Evolutionary conservation across 176 grass and related monocot genomes (phyloP).

Genomic region (Musa troglodytarum): DNA sequence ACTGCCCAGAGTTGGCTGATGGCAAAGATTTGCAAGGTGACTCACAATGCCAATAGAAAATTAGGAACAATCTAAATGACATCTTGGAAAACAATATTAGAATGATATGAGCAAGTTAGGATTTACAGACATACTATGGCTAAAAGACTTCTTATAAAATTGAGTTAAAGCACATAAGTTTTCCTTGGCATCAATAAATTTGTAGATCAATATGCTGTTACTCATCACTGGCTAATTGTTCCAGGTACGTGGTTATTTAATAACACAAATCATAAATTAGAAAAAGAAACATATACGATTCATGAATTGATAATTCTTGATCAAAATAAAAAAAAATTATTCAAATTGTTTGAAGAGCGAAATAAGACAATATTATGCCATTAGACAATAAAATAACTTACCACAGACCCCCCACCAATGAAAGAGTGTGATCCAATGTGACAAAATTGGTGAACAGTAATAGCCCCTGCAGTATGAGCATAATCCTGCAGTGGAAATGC

Average conservation of each 20-base stretch:
- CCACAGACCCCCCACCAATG: constrained; percentile 73
- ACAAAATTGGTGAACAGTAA: constrained; percentile 91
- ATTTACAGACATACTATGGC: not conserved
- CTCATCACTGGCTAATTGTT: not conserved
- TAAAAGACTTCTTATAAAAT: not conserved
- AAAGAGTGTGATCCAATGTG: constrained; percentile 82
- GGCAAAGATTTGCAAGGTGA: no score
- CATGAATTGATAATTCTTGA: not conserved
- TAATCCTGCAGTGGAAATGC: constrained; percentile 37
- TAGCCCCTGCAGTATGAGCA: constrained; percentile 59
- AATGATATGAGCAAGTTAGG: not conserved
- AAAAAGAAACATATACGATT: not conserved
- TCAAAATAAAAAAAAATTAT: not conserved
- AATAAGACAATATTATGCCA: not conserved
- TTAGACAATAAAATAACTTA: constrained; percentile 26
- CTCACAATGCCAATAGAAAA: no score
- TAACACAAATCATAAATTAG: not conserved
- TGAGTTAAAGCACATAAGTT: not conserved
- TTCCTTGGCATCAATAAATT: not conserved
- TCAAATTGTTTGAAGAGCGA: not conserved
- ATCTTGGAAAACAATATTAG: no score
- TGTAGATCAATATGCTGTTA: not conserved
- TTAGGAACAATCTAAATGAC: no score
- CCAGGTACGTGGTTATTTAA: not conserved
- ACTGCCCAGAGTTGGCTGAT: no score